phyloP scores from a whole-genome alignment of 208 protist species.

The Trypanosoma congolense region DNA sequence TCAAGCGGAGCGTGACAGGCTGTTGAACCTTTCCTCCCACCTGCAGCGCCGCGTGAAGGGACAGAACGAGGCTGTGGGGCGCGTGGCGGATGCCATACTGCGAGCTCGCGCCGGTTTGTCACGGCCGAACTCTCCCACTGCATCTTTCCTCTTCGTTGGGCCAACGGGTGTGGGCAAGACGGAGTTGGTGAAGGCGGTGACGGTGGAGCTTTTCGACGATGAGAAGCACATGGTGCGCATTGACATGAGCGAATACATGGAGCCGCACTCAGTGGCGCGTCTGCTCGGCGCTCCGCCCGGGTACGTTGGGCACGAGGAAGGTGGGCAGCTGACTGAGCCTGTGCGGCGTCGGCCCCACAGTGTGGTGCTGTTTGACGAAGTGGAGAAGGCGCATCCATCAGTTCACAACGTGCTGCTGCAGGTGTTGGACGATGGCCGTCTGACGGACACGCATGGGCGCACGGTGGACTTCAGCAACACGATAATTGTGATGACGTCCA shows the following conservation, averaged over 20 bases:
- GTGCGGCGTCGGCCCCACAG: conserved; percentile 91
- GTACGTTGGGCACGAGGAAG: conserved; percentile 95
- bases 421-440: conserved; percentile 93
- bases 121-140: conserved; percentile 57
- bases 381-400: conserved; percentile 94
- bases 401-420: conserved; percentile 94
- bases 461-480: conserved; percentile 93
- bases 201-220: conserved; percentile 89
- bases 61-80: conserved; percentile 90
- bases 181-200: conserved; percentile 91
- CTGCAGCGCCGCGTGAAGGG: conserved; percentile 85
- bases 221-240: conserved; percentile 92
- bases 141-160: conserved; percentile 92
- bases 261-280: conserved; percentile 83
- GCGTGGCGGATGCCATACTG: conserved; percentile 89
- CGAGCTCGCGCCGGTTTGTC: conserved; percentile 86
- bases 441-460: conserved; percentile 92
- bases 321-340: conserved; percentile 94
- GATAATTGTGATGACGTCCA: conserved; percentile 93
- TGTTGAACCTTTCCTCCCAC: conserved; percentile 45
- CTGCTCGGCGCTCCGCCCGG: conserved; percentile 95
- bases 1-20: conserved; percentile 59
- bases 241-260: conserved; percentile 97
- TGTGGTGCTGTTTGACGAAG: conserved; percentile 95
- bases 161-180: conserved; percentile 91